Evolutionary conservation across 179 eudicot genomes (phyloP).

Genomic region (Silene vulgaris): DNA sequence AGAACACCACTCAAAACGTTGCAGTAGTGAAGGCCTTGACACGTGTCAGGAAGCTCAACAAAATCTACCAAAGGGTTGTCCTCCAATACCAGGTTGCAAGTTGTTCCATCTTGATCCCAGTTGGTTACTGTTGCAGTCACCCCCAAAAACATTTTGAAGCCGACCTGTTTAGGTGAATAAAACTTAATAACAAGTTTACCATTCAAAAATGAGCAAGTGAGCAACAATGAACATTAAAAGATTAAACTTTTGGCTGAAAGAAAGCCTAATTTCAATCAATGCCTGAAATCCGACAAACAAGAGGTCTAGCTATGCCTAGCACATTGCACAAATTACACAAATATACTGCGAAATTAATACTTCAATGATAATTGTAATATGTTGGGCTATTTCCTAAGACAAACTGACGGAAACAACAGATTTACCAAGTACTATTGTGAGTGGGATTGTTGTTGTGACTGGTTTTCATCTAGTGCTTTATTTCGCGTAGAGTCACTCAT

Average conservation of each 20-base stretch:
- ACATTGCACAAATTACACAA: too few relatives aligned
- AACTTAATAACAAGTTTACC: neutral
- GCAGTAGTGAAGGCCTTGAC: conserved; percentile 88
- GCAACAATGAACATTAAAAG: neutral
- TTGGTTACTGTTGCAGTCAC: conserved; percentile 80
- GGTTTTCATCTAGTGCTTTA: too few relatives aligned
- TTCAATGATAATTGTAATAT: too few relatives aligned
- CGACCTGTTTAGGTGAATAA: conserved; percentile 46
- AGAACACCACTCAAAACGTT: conserved; percentile 86
- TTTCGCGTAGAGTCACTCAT: too few relatives aligned
- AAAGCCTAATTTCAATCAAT: too few relatives aligned
- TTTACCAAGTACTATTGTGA: too few relatives aligned
- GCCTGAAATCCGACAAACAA: neutral
- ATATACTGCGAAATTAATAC: too few relatives aligned
- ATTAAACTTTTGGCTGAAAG: neutral
- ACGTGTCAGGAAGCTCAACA: conserved; percentile 95
- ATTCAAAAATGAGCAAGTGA: too few relatives aligned
- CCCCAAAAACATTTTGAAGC: conserved; percentile 91
- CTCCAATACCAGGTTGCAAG: conserved; percentile 84
- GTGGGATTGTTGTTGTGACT: too few relatives aligned
- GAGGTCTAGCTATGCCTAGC: too few relatives aligned
- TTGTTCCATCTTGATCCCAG: conserved; percentile 91
- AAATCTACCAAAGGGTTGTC: conserved; percentile 94
- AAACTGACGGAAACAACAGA: too few relatives aligned
- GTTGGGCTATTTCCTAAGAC: too few relatives aligned